These are phyloP conservation scores for Sergeia podlipaevii DNA, from an alignment of 208 protist species.

Conservation along the genomic window DNA sequence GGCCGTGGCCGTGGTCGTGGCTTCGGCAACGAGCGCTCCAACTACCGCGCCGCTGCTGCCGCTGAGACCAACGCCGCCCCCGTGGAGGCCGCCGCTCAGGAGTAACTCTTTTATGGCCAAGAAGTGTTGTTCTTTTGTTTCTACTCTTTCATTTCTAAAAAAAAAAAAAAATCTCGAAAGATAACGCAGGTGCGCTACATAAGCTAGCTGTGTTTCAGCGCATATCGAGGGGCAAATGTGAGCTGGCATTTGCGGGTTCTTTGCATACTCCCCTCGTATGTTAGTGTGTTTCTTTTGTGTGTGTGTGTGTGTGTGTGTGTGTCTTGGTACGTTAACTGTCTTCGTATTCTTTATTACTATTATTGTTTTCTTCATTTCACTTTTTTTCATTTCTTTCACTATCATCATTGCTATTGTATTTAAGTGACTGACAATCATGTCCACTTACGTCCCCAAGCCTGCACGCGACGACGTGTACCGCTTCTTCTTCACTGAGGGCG, in stretches of 20 bases:
- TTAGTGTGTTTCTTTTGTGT: too few relatives aligned
- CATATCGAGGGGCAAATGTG: too few relatives aligned
- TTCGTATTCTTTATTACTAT: too few relatives aligned
- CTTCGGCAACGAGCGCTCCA: constrained; percentile 72
- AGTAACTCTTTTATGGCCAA: constrained; percentile 2
- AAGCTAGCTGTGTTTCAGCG: too few relatives aligned
- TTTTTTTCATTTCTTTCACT: too few relatives aligned
- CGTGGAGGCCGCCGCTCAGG: constrained; percentile 19
- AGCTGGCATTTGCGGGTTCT: too few relatives aligned
- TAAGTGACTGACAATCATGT: too few relatives aligned
- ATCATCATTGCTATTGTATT: too few relatives aligned
- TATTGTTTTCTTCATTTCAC: too few relatives aligned
- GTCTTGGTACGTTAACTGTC: too few relatives aligned
- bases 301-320: too few relatives aligned
- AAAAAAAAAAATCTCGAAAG: constrained; percentile 5
- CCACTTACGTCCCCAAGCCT: constrained; percentile 80
- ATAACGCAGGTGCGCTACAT: neutral
- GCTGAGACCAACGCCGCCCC: constrained; percentile 16
- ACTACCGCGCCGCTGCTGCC: constrained; percentile 57
- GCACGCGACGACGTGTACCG: constrained; percentile 88
- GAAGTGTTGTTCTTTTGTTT: neutral
- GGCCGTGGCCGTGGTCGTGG: constrained; percentile 51
- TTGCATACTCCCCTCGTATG: too few relatives aligned
- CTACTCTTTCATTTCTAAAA: constrained; percentile 2
- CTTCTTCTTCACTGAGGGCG: constrained; percentile 91